phyloP scores from a whole-genome alignment of 108 stramenopile species.

The Conticribra weissflogii region DNA sequence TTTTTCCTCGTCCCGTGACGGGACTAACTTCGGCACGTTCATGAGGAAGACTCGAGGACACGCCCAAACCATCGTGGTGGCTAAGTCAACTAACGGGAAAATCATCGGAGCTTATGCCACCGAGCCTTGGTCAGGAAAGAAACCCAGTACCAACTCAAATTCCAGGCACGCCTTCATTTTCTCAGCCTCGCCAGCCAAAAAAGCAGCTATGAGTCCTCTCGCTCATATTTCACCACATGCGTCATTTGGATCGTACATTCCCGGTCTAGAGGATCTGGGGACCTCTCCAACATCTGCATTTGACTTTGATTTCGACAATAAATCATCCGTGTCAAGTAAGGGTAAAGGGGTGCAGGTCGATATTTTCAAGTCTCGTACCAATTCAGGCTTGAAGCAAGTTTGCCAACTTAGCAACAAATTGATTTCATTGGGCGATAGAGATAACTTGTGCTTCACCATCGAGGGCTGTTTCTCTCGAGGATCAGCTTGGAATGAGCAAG shows the following conservation, averaged over 20 bases:
- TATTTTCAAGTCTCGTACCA: constrained; percentile 18
- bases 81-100: constrained; percentile 9
- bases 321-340: background rate
- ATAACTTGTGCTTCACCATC: constrained; percentile 8
- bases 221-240: background rate
- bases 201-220: background rate
- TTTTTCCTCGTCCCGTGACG: constrained; percentile 24
- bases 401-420: constrained; percentile 32
- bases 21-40: constrained; percentile 21
- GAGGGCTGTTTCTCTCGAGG: constrained; percentile 27
- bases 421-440: constrained; percentile 10
- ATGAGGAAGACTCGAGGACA: constrained; percentile 27
- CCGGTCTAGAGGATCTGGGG: constrained; percentile 23
- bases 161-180: background rate
- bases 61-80: constrained; percentile 19
- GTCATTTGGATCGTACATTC: constrained; percentile 20
- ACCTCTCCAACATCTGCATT: constrained; percentile 16
- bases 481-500: background rate
- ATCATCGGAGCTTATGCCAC: constrained; percentile 21
- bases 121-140: constrained; percentile 28
- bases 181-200: background rate
- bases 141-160: background rate
- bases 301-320: constrained; percentile 13
- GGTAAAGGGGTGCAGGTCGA: background rate
- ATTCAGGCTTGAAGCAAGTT: constrained; percentile 18